These are phyloP conservation scores for Leucocoprinus gongylophorus DNA, from an alignment of 1,284 basidiomycete species.

Conservation along the genomic window DNA sequence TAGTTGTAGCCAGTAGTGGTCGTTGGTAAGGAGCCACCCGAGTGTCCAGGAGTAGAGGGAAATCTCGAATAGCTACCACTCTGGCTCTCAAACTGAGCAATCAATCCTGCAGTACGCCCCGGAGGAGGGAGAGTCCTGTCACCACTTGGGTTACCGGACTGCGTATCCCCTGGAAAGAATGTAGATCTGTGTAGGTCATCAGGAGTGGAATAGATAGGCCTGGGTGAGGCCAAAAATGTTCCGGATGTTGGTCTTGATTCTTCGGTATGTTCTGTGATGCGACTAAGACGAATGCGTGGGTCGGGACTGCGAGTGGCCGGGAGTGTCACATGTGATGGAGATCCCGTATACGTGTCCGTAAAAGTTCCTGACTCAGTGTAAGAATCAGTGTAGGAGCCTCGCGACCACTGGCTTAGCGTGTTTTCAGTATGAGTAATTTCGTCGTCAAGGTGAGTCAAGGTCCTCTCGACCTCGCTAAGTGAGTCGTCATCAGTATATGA, in stretches of 20 bases:
- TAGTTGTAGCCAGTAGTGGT: conserved; percentile 25
- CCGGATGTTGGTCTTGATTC: conserved; percentile 44
- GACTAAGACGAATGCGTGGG: conserved; percentile 42
- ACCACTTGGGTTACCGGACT: conserved; percentile 32
- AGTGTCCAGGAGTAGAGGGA: conserved; percentile 47
- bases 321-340: conserved; percentile 39
- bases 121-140: conserved; percentile 43
- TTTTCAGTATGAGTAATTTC: conserved; percentile 58
- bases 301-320: conserved; percentile 34
- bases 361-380: conserved; percentile 27
- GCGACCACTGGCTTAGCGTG: conserved; percentile 51
- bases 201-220: conserved; percentile 30
- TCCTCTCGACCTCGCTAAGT: conserved; percentile 58
- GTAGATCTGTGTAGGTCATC: conserved; percentile 38
- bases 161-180: conserved; percentile 25
- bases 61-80: conserved; percentile 42
- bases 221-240: conserved; percentile 22
- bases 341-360: conserved; percentile 36
- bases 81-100: conserved; percentile 67
- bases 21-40: conserved; percentile 37
- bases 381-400: conserved; percentile 31
- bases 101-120: conserved; percentile 59
- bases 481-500: conserved; percentile 41
- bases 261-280: conserved; percentile 55
- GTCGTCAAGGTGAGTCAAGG: conserved; percentile 55